These are phyloP conservation scores for Maudiozyma saulgeensis DNA, from an alignment of 805 yeast genomes.

Conservation along the genomic window DNA sequence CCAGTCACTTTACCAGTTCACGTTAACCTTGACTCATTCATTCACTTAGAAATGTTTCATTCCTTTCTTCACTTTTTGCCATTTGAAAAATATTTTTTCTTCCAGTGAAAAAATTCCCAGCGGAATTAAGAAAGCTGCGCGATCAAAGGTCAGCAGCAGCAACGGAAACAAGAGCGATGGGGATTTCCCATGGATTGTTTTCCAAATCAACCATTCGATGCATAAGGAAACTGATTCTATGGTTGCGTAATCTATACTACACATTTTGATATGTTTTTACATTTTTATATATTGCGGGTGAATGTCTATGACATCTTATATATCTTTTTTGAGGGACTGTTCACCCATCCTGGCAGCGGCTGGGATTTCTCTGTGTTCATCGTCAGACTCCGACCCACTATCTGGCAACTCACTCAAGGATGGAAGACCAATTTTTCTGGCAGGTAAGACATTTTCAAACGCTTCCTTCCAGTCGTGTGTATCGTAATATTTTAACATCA, in stretches of 20 bases:
- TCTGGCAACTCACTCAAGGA: slow-evolving; percentile 1
- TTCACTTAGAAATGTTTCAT: too few species aligned
- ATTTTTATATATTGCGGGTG: background rate
- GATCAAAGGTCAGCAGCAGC: background rate
- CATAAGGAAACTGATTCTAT: too few species aligned
- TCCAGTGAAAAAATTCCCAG: background rate
- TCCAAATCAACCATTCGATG: too few species aligned
- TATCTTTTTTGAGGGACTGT: background rate
- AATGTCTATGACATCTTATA: background rate
- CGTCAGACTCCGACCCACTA: background rate
- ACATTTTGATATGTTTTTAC: background rate
- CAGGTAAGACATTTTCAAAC: slow-evolving; percentile 80
- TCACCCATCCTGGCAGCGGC: background rate
- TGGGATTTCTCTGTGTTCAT: background rate
- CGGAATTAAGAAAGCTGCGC: background rate
- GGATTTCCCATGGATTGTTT: too few species aligned
- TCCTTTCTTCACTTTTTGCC: background rate
- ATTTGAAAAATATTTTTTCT: background rate
- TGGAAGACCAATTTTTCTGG: slow-evolving; percentile 45
- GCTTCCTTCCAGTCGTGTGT: slow-evolving; percentile 75
- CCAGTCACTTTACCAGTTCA: too few species aligned
- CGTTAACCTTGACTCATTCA: too few species aligned
- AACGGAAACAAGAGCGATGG: too few species aligned
- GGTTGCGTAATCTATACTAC: too few species aligned
- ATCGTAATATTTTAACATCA: slow-evolving; percentile 74